phyloP scores from a whole-genome alignment of 2,329 filamentous ascomycete genomes.

The Colletotrichum zoysiae region DNA sequence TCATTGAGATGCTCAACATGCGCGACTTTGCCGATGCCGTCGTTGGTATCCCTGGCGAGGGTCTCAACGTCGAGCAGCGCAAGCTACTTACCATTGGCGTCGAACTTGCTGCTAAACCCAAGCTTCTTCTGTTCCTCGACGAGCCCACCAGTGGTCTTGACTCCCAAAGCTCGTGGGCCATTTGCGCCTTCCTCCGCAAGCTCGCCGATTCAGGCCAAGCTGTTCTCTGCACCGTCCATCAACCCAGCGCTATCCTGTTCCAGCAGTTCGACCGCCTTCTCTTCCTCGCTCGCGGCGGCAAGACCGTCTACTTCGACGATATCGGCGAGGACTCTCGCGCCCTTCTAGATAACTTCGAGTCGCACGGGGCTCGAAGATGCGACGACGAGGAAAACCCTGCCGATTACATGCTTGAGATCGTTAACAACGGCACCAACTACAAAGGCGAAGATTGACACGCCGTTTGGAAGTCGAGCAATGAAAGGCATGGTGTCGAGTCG shows the following conservation, averaged over 20 bases:
- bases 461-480: conserved; percentile 71
- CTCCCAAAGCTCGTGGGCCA: conserved; percentile 73
- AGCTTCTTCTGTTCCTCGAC: conserved; percentile 72
- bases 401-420: conserved; percentile 77
- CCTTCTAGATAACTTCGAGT: conserved; percentile 73
- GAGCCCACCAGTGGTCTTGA: conserved; percentile 74
- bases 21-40: conserved; percentile 74
- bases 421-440: conserved; percentile 56
- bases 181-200: conserved; percentile 71
- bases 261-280: conserved; percentile 71
- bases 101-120: conserved; percentile 68
- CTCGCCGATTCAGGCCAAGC: conserved; percentile 68
- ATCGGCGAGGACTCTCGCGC: conserved; percentile 71
- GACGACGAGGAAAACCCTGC: conserved; percentile 76
- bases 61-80: conserved; percentile 71
- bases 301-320: conserved; percentile 77
- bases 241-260: conserved; percentile 66
- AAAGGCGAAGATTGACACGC: conserved; percentile 71
- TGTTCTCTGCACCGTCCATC: conserved; percentile 68
- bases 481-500: conserved; percentile 63
- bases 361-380: conserved; percentile 72
- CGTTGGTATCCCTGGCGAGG: conserved; percentile 72
- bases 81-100: conserved; percentile 74
- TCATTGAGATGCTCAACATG: conserved; percentile 76
- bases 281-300: conserved; percentile 74